Evolutionary conservation across 1,284 basidiomycete species (phyloP).

Genomic region (Puccinia horiana): DNA sequence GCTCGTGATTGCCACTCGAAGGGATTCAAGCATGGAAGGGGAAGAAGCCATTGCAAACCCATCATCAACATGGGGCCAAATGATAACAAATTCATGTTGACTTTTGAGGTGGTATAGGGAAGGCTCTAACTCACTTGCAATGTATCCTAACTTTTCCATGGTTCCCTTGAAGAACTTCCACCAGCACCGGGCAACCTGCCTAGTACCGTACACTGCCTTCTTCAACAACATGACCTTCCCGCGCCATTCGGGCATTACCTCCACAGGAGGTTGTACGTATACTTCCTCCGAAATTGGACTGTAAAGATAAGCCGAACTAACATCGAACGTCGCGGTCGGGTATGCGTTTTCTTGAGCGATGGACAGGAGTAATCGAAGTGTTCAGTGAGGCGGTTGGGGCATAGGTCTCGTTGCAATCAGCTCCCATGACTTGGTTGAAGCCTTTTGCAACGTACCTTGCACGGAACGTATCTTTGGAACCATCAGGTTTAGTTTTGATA

Average conservation of each 20-base stretch:
- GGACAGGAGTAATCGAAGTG: neutral
- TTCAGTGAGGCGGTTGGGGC: neutral
- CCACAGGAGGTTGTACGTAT: neutral
- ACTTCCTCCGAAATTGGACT: neutral
- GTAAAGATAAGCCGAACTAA: conserved; percentile 1
- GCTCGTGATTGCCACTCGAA: neutral
- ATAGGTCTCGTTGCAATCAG: conserved; percentile 10
- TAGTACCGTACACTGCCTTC: conserved; percentile 24
- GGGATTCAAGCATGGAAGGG: neutral
- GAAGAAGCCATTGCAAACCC: conserved; percentile 1
- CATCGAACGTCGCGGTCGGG: conserved; percentile 4
- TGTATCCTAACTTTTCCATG: conserved; percentile 1
- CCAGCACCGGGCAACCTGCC: neutral
- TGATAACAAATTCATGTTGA: neutral
- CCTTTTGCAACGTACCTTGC: conserved; percentile 10
- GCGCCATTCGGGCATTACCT: neutral
- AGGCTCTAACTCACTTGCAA: neutral
- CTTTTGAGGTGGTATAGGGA: neutral
- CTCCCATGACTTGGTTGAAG: neutral
- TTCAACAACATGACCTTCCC: neutral
- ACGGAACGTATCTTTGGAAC: neutral
- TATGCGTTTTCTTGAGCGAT: neutral
- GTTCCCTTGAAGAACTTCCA: conserved; percentile 25
- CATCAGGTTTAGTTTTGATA: neutral
- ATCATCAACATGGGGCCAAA: neutral